Percentiles rank a stretch among this genome's conserved stretches.
Evolutionary conservation across 768 basidiomycete species (phyloP).

Genomic region (Mycena vulgaris): DNA sequence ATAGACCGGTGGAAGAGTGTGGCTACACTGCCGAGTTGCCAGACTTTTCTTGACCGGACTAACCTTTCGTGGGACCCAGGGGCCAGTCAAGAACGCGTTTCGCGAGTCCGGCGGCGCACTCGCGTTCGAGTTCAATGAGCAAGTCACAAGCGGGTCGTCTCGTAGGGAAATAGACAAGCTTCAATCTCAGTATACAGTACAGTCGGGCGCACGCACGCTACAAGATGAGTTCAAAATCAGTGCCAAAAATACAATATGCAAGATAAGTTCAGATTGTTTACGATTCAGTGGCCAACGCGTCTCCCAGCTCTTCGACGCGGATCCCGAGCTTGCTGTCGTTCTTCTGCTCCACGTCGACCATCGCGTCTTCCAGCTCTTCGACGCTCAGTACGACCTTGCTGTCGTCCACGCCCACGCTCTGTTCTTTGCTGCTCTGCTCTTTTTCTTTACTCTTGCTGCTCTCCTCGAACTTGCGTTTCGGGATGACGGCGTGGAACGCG

Average conservation of each 20-base stretch:
- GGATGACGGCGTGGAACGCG: constrained; percentile 91
- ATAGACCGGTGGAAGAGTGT: too few species aligned
- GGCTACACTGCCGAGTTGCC: too few species aligned
- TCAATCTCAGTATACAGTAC: too few species aligned
- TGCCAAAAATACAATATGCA: constrained; percentile 20
- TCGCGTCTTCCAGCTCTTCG: constrained; percentile 36
- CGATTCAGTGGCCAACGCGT: constrained; percentile 12
- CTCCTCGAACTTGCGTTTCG: constrained; percentile 86
- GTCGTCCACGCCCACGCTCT: constrained; percentile 17
- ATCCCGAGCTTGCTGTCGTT: constrained; percentile 24
- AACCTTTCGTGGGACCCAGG: too few species aligned
- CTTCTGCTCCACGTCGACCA: too few species aligned
- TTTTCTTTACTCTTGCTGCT: constrained; percentile 43
- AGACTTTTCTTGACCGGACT: too few species aligned
- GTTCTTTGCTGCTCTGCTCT: constrained; percentile 27
- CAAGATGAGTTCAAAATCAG: not conserved
- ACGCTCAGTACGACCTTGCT: constrained; percentile 30
- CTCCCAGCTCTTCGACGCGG: constrained; percentile 37
- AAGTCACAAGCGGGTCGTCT: too few species aligned
- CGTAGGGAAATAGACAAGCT: too few species aligned
- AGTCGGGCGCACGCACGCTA: not conserved
- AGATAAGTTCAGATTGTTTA: constrained; percentile 8
- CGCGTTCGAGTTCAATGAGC: too few species aligned
- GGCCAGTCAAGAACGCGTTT: too few species aligned
- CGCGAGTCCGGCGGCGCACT: too few species aligned